Evolutionary conservation across 164 flowering plant species (phyloP), one percentile per base, ranked within the genome.

Genomic region (Houttuynia cordata): DNA sequence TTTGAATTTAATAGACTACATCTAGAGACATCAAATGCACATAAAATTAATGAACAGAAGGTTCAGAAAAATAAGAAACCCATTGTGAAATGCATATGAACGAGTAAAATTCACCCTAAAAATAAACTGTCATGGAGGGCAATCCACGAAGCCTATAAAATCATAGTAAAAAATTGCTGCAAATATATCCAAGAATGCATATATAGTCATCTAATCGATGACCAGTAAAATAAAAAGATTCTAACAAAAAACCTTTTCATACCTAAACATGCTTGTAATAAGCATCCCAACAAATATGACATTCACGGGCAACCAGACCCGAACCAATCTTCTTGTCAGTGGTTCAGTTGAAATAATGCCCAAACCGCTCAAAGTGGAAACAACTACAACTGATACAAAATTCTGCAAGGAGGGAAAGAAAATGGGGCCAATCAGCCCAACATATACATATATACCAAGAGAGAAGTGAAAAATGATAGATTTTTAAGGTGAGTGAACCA

Each of bases 231-330:
- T 21, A 25, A 47, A 24, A 23, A 5, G 53, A 41, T 3, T 42
- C 52, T 53, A 24, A 53, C 10, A 40, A 56, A 37, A 64, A 41
- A 60, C 3, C 47, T 59, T 0, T 0, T 15, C 69, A 56, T 81
- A 93, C 99, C 99, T 93, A 73, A 93, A 90, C 80, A 93, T 87
- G 83, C 99, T 94, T 50, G 99, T 90, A 65, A 85, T 57, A 45
- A 94, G 96, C 97, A 90, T 90, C 55, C 97, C 99, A 69, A 90
- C 97, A 80, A 94, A 94, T 76, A 94, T 90, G 64, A 81, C 65
- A 74, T 94, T 94, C 68, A 94, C 97, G 24, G 97, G 99, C 60
- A 94, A 73, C 99, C 99, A 94, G 78, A 88, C 91, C 75, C 74
- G 80, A 62, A 88, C 76, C 71, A 94, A 76, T 72, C 74, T 86